phyloP scores from a whole-genome alignment of 2,329 filamentous ascomycete genomes.

The Talaromyces sp. region DNA sequence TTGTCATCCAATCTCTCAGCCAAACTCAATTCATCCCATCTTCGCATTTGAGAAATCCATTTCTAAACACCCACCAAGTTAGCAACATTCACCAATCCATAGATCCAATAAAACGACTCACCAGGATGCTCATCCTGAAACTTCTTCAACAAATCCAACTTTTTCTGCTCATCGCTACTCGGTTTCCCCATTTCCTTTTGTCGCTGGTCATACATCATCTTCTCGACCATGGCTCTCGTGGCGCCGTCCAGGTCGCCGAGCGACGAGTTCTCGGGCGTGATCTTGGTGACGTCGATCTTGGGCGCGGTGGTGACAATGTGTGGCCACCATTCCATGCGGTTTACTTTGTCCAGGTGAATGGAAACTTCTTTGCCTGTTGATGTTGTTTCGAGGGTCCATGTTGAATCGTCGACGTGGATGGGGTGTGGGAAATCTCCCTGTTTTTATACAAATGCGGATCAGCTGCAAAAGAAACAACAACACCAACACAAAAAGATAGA shows the following conservation, averaged over 20 bases:
- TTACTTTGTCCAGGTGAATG: constrained; percentile 88
- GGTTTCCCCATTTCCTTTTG: constrained; percentile 91
- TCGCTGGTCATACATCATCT: constrained; percentile 99
- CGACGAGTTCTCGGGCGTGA: constrained; percentile 86
- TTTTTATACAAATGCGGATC: background rate
- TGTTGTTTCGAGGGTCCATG: constrained; percentile 80
- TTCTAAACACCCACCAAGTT: constrained; percentile 34
- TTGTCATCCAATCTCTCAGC: too few relatives aligned
- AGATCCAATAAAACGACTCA: constrained; percentile 17
- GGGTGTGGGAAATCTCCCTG: constrained; percentile 80
- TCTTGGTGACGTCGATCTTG: constrained; percentile 91
- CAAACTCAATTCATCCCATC: constrained; percentile 36
- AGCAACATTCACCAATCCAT: constrained; percentile 1
- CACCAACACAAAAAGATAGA: background rate
- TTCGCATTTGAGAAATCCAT: constrained; percentile 65
- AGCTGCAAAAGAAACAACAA: background rate
- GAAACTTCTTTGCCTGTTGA: constrained; percentile 65
- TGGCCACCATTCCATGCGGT: constrained; percentile 98
- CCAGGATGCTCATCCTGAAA: constrained; percentile 74
- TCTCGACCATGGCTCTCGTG: constrained; percentile 96
- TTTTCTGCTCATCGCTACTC: constrained; percentile 91
- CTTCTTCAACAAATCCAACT: constrained; percentile 84
- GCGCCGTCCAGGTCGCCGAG: constrained; percentile 89
- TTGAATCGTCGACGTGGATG: constrained; percentile 78
- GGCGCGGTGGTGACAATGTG: constrained; percentile 83